Base-by-base conservation (phyloP, 2,329 filamentous ascomycete species). In the Orbilia blumenaviensis region DNA sequence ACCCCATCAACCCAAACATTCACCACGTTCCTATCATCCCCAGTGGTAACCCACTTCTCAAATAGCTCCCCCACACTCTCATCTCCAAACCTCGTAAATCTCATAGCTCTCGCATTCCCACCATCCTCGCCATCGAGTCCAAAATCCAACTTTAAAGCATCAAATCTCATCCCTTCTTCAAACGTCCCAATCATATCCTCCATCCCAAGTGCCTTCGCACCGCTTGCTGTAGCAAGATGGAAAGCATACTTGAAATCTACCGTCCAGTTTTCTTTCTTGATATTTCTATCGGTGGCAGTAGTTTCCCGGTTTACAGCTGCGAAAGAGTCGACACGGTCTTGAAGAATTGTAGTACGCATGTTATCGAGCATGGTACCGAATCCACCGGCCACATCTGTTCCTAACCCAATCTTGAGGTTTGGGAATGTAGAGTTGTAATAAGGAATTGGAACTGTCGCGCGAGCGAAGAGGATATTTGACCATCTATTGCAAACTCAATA, bases 401-500 rank as follows among this genome's bases (percentile, higher is more conserved):
- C 79, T 36, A 80, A 48, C 2, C 67, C 78, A 29, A 80, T 78
- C 46, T 80, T 78, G 23, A 80, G 77, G 5, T 71, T 66, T 7
- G 78, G 52, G 14, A 74, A 62, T 3, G 54, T 54, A 16, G 48
- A 46, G 7, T 52, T 48, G 42, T 79, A 80, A 2, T 62, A 38
- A 12, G 78, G 77, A n/a, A 80, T 78, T 18, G 78, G 78, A 8
- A 80, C 78, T 2, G 78, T 77, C 8, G 78, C 75, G n/a, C 78
- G 78, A 1, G 79, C 75, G 58, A 80, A 80, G n/a, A 80, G 78
- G 18, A 80, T 78, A 54, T 80, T 80, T 25, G 78, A 80, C 63
- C 75, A 78, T 3, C 78, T 79, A 48, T 29, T 8, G 16, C 1
- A 16, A 38, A 38, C 2, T 14, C 4, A 21, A 46, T 2, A 8